phyloP scores from a whole-genome alignment of 345 rosid species.

The Jatropha curcas region DNA sequence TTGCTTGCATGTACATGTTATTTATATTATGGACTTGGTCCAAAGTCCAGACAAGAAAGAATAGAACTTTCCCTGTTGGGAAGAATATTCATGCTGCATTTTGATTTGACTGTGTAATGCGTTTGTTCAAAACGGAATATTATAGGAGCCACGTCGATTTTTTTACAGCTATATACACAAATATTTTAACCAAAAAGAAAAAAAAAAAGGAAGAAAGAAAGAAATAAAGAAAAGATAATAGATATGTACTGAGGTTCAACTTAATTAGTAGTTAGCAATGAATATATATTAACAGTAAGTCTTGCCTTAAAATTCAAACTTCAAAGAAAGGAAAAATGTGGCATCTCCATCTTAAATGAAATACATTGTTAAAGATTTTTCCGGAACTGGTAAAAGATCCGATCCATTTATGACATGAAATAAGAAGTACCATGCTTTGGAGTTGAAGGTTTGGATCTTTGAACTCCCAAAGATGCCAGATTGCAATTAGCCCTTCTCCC shows the following conservation, averaged over 20 bases:
- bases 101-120: constrained; percentile 16
- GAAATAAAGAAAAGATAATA: no score
- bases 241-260: no score
- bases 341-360: no score
- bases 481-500: constrained; percentile 98
- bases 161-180: neutral
- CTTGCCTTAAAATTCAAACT: no score
- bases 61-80: constrained; percentile 25
- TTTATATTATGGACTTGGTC: neutral
- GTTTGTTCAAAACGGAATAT: constrained; percentile 22
- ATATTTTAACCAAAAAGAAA: no score
- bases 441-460: constrained; percentile 96
- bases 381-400: neutral
- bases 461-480: constrained; percentile 91
- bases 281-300: no score
- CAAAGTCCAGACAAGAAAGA: constrained; percentile 13
- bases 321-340: no score
- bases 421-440: constrained; percentile 66
- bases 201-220: no score
- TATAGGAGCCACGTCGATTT: constrained; percentile 3
- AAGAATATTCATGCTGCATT: constrained; percentile 41
- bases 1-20: no score
- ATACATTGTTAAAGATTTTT: neutral
- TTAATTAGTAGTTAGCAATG: no score
- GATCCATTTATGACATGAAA: neutral